Base-by-base conservation (phyloP, 345 rosid species). In the Salix suchowensis region DNA sequence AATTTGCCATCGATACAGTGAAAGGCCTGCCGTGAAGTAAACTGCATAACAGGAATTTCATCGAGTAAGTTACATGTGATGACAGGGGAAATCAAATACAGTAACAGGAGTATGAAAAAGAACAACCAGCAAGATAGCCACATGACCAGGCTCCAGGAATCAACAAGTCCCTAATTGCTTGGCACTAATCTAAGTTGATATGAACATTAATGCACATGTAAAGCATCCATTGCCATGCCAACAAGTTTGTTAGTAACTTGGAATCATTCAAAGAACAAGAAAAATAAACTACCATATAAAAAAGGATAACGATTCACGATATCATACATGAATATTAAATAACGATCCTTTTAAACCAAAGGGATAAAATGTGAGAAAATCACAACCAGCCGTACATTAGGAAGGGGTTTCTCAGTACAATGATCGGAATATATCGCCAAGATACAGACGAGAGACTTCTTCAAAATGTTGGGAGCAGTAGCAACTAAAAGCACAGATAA, bases 1-100 rank as follows among this genome's bases (percentile, higher is more conserved):
- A 98, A 81, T 93, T 96, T 73, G 97, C 98, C 98, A 93, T 93
- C 2, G 98, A 96, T 67, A 94, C 79, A 1, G 98, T 93, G 87
- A 93, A 93, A 15, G 99, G 98, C 81, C 98, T 88, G 82, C 94
- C 99, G 77, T 90, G 98, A 62, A 97, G 88, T 78, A 96, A 85
- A 84, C 97, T 95, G 94, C 82, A 88, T 21, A 78, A 79, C 7
- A 77, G 42, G 69, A 50, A 70, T 69, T 78, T 10, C 36, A 75
- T 46, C 32, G 62, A 71, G 72, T 68, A 16, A 79, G 70, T 40
- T 30, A 60, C 32, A 65, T 37, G 34, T 19, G 46, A 36, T 21
- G 40, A 23, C 4, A 42, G 66, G 39, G 30, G n/a, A 39, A 32
- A 39, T n/a, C 16, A 7, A 55, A 58, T 36, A 32, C 24, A 16